Evolutionary conservation across 2,329 filamentous ascomycete genomes (phyloP).

Genomic region (Aspergillus fijiensis): DNA sequence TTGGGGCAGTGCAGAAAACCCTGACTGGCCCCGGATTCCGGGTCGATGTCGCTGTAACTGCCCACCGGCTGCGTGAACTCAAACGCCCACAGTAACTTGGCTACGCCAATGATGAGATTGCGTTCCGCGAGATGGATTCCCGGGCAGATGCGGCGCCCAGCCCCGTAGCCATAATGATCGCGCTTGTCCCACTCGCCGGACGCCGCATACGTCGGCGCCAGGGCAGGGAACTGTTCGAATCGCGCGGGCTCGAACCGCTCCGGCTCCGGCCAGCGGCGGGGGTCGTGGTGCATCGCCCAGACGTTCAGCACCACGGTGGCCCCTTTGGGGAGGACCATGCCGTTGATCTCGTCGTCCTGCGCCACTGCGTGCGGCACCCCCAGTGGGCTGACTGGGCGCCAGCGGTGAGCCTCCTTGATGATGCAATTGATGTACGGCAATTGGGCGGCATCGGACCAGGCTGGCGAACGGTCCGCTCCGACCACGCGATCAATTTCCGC

Average conservation of each 20-base stretch:
- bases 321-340: conserved; percentile 49
- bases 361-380: conserved; percentile 51
- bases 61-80: conserved; percentile 1
- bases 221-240: conserved; percentile 18
- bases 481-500: conserved; percentile 53
- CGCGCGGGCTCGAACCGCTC: conserved; percentile 36
- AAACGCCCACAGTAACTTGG: conserved; percentile 54
- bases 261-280: conserved; percentile 37
- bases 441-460: conserved; percentile 48
- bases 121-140: conserved; percentile 54
- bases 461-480: conserved; percentile 49
- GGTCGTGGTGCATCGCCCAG: conserved; percentile 51
- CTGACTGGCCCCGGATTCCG: neutral
- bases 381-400: conserved; percentile 56
- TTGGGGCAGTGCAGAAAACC: conserved; percentile 1
- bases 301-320: conserved; percentile 46
- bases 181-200: conserved; percentile 27
- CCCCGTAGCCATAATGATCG: conserved; percentile 37
- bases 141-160: conserved; percentile 26
- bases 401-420: conserved; percentile 58
- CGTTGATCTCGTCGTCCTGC: conserved; percentile 43
- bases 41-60: neutral
- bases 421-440: conserved; percentile 57
- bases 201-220: conserved; percentile 36
- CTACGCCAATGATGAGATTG: conserved; percentile 49